These are phyloP conservation scores for Earliella scabrosa DNA, from an alignment of 1,284 basidiomycete genomes.

Conservation along the genomic window DNA sequence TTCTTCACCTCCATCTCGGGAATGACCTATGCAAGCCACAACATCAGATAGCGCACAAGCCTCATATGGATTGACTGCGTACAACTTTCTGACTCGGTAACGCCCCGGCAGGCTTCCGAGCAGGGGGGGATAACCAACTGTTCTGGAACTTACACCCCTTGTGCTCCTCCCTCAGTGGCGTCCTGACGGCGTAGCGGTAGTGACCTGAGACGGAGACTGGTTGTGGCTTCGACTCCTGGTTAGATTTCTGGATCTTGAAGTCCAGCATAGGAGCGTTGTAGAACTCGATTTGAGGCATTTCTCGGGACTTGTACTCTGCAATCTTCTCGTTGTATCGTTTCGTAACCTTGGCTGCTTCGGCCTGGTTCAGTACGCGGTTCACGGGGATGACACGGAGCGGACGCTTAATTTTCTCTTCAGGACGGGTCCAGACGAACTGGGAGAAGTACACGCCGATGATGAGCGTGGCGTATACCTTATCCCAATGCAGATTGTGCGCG, in stretches of 20 bases:
- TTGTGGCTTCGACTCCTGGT: neutral
- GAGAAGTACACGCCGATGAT: neutral
- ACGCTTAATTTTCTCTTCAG: neutral
- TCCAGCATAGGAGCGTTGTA: neutral
- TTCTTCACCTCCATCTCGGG: no score
- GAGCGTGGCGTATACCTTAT: neutral
- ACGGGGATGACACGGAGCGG: neutral
- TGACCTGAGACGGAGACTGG: neutral
- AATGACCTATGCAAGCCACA: no score
- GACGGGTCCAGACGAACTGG: neutral
- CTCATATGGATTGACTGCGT: no score
- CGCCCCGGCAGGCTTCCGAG: neutral
- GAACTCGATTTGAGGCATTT: neutral
- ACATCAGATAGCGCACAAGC: no score
- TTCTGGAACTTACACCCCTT: neutral
- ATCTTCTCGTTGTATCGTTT: neutral
- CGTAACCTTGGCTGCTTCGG: neutral
- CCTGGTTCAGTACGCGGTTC: neutral
- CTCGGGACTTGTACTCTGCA: neutral
- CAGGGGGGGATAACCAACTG: neutral
- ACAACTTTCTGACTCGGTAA: no score
- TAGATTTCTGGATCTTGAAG: neutral
- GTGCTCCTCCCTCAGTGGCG: neutral
- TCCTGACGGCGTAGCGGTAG: neutral
- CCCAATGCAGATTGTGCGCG: neutral